Conservation (phyloP, 1,284 basidiomycete species). For the Malassezia obtusa region DNA sequence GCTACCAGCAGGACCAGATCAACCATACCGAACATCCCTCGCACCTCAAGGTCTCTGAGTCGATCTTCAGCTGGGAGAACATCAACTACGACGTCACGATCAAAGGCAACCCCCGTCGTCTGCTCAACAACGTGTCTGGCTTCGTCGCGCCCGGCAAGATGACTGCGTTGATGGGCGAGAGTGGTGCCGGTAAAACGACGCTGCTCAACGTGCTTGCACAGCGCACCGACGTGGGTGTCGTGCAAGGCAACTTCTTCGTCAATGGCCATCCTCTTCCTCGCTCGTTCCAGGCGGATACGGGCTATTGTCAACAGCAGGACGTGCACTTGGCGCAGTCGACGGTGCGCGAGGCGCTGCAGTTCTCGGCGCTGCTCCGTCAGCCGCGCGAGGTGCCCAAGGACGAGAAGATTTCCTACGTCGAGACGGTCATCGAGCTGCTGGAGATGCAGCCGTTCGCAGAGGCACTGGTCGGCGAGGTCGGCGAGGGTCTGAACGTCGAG, state of each 20-base stretch:
- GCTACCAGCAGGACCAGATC: neutral
- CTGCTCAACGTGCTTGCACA: slow-evolving; percentile 37
- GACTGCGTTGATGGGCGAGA: slow-evolving; percentile 39
- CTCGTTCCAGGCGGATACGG: slow-evolving; percentile 33
- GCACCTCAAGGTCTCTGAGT: slow-evolving; percentile 26
- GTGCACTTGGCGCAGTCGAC: slow-evolving; percentile 26
- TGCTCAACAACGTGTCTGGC: slow-evolving; percentile 50
- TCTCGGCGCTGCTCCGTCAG: slow-evolving; percentile 33
- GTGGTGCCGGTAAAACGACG: slow-evolving; percentile 40
- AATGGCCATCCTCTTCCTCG: slow-evolving; percentile 23
- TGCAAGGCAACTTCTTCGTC: slow-evolving; percentile 25
- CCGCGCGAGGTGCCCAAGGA: slow-evolving; percentile 23
- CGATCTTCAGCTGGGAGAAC: slow-evolving; percentile 32
- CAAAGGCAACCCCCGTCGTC: slow-evolving; percentile 29
- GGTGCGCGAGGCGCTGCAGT: slow-evolving; percentile 37
- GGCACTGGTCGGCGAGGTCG: slow-evolving; percentile 32
- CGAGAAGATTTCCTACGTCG: slow-evolving; percentile 32
- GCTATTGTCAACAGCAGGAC: slow-evolving; percentile 41
- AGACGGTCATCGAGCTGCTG: slow-evolving; percentile 30
- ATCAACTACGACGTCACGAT: slow-evolving; percentile 34
- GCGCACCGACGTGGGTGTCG: slow-evolving; percentile 26
- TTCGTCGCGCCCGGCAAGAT: slow-evolving; percentile 35
- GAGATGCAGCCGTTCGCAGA: slow-evolving; percentile 36
- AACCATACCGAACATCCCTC: neutral
- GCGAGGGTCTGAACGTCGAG: slow-evolving; percentile 30